Evolutionary conservation across 179 eudicot species (phyloP), one percentile per base, ranked within the genome.

Genomic region (Beta lomatogona): DNA sequence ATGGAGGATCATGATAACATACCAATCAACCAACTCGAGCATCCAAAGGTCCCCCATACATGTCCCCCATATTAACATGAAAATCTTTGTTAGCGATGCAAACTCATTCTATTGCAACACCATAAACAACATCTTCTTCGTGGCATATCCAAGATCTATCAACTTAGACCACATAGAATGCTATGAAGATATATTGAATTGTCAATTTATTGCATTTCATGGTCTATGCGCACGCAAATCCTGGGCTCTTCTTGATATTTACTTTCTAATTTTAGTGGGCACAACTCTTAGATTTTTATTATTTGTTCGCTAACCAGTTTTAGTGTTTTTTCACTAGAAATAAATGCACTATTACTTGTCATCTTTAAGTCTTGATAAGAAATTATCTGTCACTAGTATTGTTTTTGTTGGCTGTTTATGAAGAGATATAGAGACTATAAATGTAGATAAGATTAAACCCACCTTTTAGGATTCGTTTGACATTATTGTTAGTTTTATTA

Each of bases 151-250:
- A 64, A n/a, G 13, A 22, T 71, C 53, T 53, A 31, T 15, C 8
- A 25, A n/a, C 45, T 70, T 67, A 78, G 54, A 68, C 81, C 75
- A 78, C 74, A 55, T 79, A 79, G 68, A 79, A 15, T 69, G 81
- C 67, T 53, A 52, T 11, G 25, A 54, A 21, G 58, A 21, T 18
- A 31, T 52, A 46, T 55, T 41, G 60, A 57, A 28, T 64, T 12
- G 69, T 41, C 69, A 25, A 64, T 5, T 64, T 18, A 64, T 64
- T 11, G 69, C 44, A 64, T 64, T 64, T 64, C 69, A 64, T 28
- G 41, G 25, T 64, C 44, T 64, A 64, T 64, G 12, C 41, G 0
- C 44, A 28, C 12, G 44, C 68, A 75, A 31, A 48, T 48, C 18
- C 1, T 50, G 57, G 19, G 15, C 4, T 48, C 22, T 21, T 4